phyloP scores from a whole-genome alignment of 2,329 filamentous ascomycete genomes.

The Claviceps capensis region DNA sequence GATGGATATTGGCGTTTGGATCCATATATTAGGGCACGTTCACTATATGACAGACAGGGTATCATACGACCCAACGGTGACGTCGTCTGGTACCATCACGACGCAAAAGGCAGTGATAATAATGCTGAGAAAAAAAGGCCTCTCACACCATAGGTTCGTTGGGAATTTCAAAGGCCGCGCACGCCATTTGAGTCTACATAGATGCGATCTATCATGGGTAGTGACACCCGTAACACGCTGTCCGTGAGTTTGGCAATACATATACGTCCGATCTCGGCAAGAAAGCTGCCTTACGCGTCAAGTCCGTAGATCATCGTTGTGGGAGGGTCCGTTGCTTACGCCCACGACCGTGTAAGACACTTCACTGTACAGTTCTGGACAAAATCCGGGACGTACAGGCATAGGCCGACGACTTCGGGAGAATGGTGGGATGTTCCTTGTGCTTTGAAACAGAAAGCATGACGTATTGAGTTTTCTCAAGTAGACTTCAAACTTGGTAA shows the following conservation, averaged over 20 bases:
- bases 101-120: not conserved
- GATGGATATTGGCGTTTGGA: slow-evolving; percentile 82
- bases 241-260: no score
- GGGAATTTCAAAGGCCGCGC: not conserved
- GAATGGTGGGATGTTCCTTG: not conserved
- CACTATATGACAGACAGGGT: slow-evolving; percentile 72
- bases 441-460: not conserved
- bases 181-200: no score
- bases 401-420: not conserved
- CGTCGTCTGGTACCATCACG: slow-evolving; percentile 52
- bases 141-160: not conserved
- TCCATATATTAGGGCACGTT: slow-evolving; percentile 69
- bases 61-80: slow-evolving; percentile 54
- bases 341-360: no score
- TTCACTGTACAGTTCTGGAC: not conserved
- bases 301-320: no score
- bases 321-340: no score
- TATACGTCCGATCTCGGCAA: no score
- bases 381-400: not conserved
- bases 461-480: not conserved
- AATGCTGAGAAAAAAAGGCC: not conserved
- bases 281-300: no score
- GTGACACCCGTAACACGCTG: no score
- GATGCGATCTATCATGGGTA: no score
- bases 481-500: not conserved